Percentiles rank a stretch among this genome's conserved stretches.
Conservation (phyloP, 352 stramenopile genomes). For the Peronospora tabacina region DNA sequence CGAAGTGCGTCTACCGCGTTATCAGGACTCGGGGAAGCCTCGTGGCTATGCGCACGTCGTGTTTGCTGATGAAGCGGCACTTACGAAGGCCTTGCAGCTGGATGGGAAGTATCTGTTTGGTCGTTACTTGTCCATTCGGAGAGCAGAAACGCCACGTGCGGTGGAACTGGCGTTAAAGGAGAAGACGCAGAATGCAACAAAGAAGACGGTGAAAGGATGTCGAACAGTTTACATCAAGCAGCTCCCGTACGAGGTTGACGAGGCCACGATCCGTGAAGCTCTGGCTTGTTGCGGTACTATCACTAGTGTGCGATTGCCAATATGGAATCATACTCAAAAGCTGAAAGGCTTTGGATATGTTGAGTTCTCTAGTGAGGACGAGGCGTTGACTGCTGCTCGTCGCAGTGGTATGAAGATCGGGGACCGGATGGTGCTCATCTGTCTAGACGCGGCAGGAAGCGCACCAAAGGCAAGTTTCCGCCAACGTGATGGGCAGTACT, state of each 20-base stretch:
- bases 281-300: constrained; percentile 88
- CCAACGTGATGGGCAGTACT: constrained; percentile 75
- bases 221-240: constrained; percentile 93
- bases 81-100: constrained; percentile 76
- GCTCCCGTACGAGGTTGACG: constrained; percentile 89
- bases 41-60: constrained; percentile 91
- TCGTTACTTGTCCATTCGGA: constrained; percentile 87
- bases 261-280: constrained; percentile 71
- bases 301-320: constrained; percentile 86
- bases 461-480: constrained; percentile 90
- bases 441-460: constrained; percentile 85
- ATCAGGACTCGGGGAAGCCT: constrained; percentile 87
- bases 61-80: constrained; percentile 69
- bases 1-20: constrained; percentile 90
- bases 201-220: constrained; percentile 77
- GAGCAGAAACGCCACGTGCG: constrained; percentile 61
- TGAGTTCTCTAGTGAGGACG: constrained; percentile 77
- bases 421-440: constrained; percentile 87
- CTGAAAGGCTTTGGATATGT: constrained; percentile 96
- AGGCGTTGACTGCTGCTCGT: constrained; percentile 56
- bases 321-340: constrained; percentile 91
- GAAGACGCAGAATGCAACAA: constrained; percentile 52
- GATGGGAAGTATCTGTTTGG: constrained; percentile 85
- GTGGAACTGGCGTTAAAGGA: constrained; percentile 66
- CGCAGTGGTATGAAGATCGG: constrained; percentile 83